Evolutionary conservation across 495 filamentous ascomycete genomes (phyloP).

Genomic region (Evernia prunastri): DNA sequence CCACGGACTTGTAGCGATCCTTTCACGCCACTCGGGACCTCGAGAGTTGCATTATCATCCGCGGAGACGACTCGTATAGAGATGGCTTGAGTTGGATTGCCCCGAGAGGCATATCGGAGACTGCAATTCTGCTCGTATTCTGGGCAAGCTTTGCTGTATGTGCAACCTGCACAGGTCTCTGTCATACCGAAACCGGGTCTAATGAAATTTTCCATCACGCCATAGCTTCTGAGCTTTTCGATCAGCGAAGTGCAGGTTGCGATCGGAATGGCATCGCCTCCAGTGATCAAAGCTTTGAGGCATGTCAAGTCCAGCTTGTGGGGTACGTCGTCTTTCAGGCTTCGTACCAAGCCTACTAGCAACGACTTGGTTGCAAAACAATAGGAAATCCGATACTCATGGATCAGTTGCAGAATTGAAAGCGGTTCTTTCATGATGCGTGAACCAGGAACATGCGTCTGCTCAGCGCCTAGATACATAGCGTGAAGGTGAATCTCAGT

Average conservation of each 20-base stretch:
- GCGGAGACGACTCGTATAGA: background rate
- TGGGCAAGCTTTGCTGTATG: background rate
- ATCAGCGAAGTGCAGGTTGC: background rate
- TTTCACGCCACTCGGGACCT: background rate
- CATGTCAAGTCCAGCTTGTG: background rate
- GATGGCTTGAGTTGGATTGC: background rate
- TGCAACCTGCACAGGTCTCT: slow-evolving; percentile 4
- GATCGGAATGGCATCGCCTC: background rate
- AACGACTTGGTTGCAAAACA: background rate
- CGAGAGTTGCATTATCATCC: background rate
- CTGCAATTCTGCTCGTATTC: background rate
- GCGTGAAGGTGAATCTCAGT: slow-evolving; percentile 9
- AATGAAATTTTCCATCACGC: background rate
- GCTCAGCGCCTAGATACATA: background rate
- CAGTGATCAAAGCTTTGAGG: background rate
- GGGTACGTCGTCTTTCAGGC: background rate
- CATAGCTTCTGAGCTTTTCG: background rate
- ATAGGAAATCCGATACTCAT: background rate
- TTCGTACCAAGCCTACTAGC: background rate
- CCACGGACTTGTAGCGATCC: slow-evolving; percentile 46
- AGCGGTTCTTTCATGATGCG: background rate
- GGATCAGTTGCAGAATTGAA: background rate
- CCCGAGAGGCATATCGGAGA: background rate
- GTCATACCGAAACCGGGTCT: slow-evolving; percentile 5
- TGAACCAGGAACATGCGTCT: background rate